phyloP scores from a whole-genome alignment of 176 grass and related monocot genomes.

The Aegilops speltoides region DNA sequence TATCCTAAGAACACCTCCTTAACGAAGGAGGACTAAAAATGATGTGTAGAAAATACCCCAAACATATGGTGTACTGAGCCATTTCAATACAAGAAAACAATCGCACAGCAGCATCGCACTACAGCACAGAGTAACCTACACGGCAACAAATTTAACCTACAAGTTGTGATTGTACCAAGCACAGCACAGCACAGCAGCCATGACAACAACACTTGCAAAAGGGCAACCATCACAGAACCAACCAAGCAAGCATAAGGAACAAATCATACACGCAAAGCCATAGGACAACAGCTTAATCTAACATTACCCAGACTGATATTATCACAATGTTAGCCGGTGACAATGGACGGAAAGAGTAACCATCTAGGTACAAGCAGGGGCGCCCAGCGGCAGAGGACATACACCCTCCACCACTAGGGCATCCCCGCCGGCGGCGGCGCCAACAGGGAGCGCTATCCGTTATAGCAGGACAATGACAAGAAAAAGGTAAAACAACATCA shows the following conservation, averaged over 20 bases:
- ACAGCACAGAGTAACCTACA: too few species aligned
- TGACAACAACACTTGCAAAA: too few species aligned
- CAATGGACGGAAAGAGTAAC: slow-evolving; percentile 44
- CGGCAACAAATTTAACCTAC: too few species aligned
- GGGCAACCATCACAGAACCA: not conserved
- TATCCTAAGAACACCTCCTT: too few species aligned
- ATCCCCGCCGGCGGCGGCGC: not conserved
- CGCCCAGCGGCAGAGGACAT: not conserved
- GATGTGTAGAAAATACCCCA: too few species aligned
- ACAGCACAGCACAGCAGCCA: too few species aligned
- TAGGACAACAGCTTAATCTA: slow-evolving; percentile 10
- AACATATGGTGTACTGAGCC: too few species aligned
- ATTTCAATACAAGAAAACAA: too few species aligned
- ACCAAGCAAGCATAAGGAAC: not conserved
- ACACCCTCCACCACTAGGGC: not conserved
- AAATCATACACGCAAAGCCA: not conserved
- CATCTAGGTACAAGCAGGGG: slow-evolving; percentile 59
- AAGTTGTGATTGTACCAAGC: too few species aligned
- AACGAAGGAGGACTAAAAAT: too few species aligned
- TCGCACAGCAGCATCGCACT: too few species aligned
- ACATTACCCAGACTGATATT: slow-evolving; percentile 64
- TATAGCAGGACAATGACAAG: not conserved
- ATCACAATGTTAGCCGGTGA: slow-evolving; percentile 60
- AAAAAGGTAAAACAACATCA: slow-evolving; percentile 46
- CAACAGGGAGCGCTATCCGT: slow-evolving; percentile 48